Evolutionary conservation across 1,284 basidiomycete genomes (phyloP).

Genomic region (Bondarzewia mesenterica): DNA sequence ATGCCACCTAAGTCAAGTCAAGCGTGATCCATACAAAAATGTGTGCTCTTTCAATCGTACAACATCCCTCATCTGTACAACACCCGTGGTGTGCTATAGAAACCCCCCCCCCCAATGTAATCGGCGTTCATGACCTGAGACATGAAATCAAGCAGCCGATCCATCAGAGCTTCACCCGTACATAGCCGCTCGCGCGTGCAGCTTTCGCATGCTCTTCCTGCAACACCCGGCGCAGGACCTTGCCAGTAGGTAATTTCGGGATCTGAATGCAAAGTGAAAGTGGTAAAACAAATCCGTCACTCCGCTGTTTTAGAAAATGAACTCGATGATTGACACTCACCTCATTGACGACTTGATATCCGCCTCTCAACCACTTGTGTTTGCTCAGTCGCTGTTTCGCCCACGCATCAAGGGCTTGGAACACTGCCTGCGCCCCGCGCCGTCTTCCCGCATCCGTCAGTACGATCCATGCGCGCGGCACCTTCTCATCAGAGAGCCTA

Average conservation of each 20-base stretch:
- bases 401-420: conserved; percentile 49
- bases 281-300: neutral
- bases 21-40: no score
- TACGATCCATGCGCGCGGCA: conserved; percentile 70
- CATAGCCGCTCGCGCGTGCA: no score
- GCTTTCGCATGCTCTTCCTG: conserved; percentile 15
- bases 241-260: conserved; percentile 21
- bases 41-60: no score
- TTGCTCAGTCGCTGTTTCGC: conserved; percentile 46
- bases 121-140: no score
- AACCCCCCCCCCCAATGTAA: no score
- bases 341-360: conserved; percentile 47
- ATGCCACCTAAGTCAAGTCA: no score
- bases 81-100: no score
- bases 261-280: conserved; percentile 13
- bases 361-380: conserved; percentile 61
- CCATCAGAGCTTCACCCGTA: conserved; percentile 4
- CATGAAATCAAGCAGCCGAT: no score
- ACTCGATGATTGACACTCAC: conserved; percentile 23
- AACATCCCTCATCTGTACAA: no score
- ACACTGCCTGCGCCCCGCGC: conserved; percentile 33
- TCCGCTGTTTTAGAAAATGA: neutral
- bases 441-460: conserved; percentile 43
- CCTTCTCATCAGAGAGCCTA: conserved; percentile 56
- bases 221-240: conserved; percentile 19